Conservation (phyloP, 306 rosid species). For the Alnus glutinosa region DNA sequence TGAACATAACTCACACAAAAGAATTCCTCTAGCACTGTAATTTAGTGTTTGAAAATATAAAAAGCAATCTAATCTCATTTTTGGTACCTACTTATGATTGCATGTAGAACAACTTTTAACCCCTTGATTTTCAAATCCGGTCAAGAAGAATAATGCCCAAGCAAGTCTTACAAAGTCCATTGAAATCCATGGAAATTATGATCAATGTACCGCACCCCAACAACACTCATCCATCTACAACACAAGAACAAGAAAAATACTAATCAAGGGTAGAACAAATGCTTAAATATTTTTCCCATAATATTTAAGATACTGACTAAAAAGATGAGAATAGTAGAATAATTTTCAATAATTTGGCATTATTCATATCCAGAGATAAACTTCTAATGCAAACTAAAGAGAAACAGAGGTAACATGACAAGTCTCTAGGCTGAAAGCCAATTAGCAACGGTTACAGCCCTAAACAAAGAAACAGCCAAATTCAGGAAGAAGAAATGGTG, state of each 20-base stretch:
- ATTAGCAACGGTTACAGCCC: constrained; percentile 70
- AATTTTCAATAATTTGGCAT: background rate
- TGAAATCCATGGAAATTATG: constrained; percentile 56
- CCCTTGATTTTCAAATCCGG: constrained; percentile 11
- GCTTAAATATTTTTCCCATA: constrained; percentile 1
- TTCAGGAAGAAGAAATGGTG: constrained; percentile 39
- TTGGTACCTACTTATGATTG: constrained; percentile 2
- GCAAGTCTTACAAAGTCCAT: constrained; percentile 51
- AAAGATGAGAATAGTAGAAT: background rate
- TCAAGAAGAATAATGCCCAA: constrained; percentile 21
- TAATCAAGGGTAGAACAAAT: constrained; percentile 21
- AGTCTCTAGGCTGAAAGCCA: constrained; percentile 64
- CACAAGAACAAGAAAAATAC: constrained; percentile 39
- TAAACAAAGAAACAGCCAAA: constrained; percentile 58
- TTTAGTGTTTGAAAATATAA: background rate
- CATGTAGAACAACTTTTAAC: constrained; percentile 10
- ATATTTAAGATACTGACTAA: background rate
- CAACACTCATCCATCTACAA: constrained; percentile 91
- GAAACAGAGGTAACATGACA: constrained; percentile 34
- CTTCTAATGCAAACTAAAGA: constrained; percentile 33
- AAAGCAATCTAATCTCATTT: constrained; percentile 6
- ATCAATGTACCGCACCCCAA: constrained; percentile 59
- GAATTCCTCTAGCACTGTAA: background rate
- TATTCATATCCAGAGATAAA: constrained; percentile 1
- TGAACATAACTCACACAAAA: background rate